Base-by-base conservation (phyloP, 495 filamentous ascomycete genomes). In the Parmelia sp. region DNA sequence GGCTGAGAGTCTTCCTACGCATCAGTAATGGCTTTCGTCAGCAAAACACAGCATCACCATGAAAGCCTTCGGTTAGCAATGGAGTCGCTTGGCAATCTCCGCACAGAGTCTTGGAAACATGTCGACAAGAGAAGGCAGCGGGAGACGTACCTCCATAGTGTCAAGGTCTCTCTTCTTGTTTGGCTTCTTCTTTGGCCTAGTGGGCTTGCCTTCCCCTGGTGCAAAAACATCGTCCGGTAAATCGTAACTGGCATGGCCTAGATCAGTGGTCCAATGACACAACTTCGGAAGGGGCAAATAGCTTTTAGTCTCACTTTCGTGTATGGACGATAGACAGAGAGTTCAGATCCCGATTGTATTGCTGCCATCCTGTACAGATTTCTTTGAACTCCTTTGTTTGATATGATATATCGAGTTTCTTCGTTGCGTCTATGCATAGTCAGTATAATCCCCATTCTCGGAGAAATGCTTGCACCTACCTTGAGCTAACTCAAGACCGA, bases 211-310 rank as follows among this genome's bases (percentile, higher is more conserved):
- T 74, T 98, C 94, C 65, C 91, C 92, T 7, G 85, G 76, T 64
- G 86, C 81, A 73, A 98, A 98, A 1, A 97, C 86, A 73, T 98
- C 91, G 60, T 87, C 85, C 25, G 94, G 95, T 25, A 98, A 80
- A 71, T 91, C 88, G 70, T 86, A 90, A 72, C 91, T 96, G 61
- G 9, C 69, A 42, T 42, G 51, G 59, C 45, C 61, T 67, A 69
- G 71, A 69, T 64, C 71, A 72, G 45, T 45, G 36, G 19, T 15
- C 23, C 42, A 58, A 17, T 3, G 27, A 51, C 33, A 65, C 33
- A 31, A 23, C 64, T 44, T 27, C 7, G 31, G 31, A 29, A 42
- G 23, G 21, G 27, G 17, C 15, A 53, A 35, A 36, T 27, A 45
- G 37, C 57, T 23, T 47, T 3, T 27, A n/a, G 56, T 73, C 86